Percentiles rank a stretch among this genome's conserved stretches.
phyloP scores from a whole-genome alignment of 148 eudicot genomes.

The Chenopodium album region DNA sequence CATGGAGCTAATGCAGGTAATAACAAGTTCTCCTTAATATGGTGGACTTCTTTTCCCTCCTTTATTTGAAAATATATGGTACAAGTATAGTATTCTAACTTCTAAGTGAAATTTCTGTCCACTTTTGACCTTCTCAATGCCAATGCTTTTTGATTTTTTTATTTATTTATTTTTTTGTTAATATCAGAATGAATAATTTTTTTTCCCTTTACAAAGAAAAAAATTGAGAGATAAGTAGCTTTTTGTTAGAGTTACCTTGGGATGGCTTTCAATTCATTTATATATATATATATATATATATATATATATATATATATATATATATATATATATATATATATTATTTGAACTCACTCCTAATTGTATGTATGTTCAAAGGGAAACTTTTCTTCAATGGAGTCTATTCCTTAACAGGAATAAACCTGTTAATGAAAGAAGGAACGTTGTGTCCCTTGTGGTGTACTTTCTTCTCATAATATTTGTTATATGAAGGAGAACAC shows the following conservation, averaged over 20 bases:
- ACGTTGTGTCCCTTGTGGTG: not conserved
- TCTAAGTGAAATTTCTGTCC: not conserved
- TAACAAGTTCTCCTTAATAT: conserved; percentile 2
- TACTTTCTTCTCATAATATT: not conserved
- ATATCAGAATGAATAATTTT: not conserved
- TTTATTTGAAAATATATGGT: not conserved
- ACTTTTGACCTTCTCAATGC: not conserved
- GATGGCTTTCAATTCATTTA: not conserved
- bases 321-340: too few relatives aligned
- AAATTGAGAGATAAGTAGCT: not conserved
- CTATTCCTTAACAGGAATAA: not conserved
- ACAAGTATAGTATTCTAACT: not conserved
- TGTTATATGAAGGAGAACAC: conserved; percentile 1
- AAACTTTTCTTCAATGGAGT: not conserved
- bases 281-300: too few relatives aligned
- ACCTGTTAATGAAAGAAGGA: not conserved
- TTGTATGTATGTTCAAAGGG: not conserved
- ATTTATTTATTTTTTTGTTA: too few relatives aligned
- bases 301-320: too few relatives aligned
- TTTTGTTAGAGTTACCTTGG: not conserved
- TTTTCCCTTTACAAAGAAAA: not conserved
- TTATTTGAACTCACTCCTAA: not conserved
- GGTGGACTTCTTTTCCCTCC: not conserved
- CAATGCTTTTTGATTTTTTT: not conserved
- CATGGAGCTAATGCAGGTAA: conserved; percentile 97